A percentile compares a stretch with the other conserved stretches of the same genome.
phyloP scores from a whole-genome alignment of 225 moss, liverwort and hornwort genomes.

The Antitrichia curtipendula region DNA sequence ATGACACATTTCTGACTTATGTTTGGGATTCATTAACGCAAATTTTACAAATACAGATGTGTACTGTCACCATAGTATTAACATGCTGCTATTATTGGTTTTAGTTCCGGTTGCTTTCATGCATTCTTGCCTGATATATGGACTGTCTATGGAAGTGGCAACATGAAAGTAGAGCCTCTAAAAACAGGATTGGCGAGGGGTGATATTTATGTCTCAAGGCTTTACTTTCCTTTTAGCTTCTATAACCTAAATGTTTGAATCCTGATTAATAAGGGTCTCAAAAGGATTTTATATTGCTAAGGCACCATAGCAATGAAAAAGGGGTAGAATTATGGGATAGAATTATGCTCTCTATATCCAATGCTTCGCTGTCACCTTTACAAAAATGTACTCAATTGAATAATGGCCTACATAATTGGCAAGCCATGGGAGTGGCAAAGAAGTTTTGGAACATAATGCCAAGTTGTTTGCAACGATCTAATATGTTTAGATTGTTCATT shows the following conservation, averaged over 20 bases:
- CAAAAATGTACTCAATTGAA: background rate
- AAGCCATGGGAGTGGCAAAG: background rate
- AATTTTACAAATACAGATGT: background rate
- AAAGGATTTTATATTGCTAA: background rate
- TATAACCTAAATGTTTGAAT: background rate
- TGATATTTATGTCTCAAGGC: background rate
- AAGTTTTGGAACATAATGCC: background rate
- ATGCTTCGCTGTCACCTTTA: background rate
- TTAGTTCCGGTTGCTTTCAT: background rate
- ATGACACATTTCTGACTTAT: background rate
- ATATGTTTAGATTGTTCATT: background rate
- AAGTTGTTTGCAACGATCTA: background rate
- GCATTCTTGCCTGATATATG: background rate
- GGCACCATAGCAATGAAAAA: background rate
- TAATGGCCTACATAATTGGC: background rate
- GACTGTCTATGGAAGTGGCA: background rate
- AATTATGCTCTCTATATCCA: background rate
- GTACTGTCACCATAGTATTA: background rate
- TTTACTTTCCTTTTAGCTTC: background rate
- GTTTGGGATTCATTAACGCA: background rate
- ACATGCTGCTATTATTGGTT: background rate
- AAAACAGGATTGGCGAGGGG: background rate
- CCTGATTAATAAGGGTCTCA: background rate
- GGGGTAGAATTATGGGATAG: background rate
- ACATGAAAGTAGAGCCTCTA: background rate